Evolutionary conservation across 805 yeast species (phyloP), one percentile per base, ranked within the genome.

Genomic region (Starmerella floris): DNA sequence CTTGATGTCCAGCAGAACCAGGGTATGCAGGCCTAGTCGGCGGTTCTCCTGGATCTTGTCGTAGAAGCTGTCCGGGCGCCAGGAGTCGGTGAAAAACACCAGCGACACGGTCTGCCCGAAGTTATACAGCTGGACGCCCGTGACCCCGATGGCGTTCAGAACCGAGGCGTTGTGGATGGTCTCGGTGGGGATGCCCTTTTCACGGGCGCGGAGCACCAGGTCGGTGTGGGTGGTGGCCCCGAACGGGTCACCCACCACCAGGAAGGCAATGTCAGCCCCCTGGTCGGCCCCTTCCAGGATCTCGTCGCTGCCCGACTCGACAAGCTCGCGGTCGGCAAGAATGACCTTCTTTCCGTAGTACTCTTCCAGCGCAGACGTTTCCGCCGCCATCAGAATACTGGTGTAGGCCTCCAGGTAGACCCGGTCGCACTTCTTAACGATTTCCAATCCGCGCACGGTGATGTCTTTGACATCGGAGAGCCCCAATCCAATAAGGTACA

Each of bases 201-300:
- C 95, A 53, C 94, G 74, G 35, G 98, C 97, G 56, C 98, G 70
- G 46, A 88, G 72, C 33, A 87, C 83, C 49, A 88, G 69, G 64
- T 91, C 98, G 0, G 96, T 84, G 64, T 88, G 98, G 1, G 98
- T 88, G 4, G 98, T 88, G 26, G 98, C 98, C 27, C 98, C 98
- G 58, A 84, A 88, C 27, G 88, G 94, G 61, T 88, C 98, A 28
- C 98, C 98, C 23, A 88, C 98, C 19, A 91, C 98, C 50, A 91
- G 68, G 53, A 88, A 85, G 0, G 96, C 97, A 59, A 88, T 72
- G 58, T 91, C 95, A 42, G 80, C 88, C 20, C 63, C 68, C 26
- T 80, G 74, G 21, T 42, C 49, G 1, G 93, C 95, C 46, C 74
- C 77, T 19, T 67, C 79, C 49, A 88, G 67, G 46, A 88, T 91